Evolutionary conservation across 2,329 filamentous ascomycete genomes (phyloP).

Genomic region (Hymenoscyphus fraxineus): DNA sequence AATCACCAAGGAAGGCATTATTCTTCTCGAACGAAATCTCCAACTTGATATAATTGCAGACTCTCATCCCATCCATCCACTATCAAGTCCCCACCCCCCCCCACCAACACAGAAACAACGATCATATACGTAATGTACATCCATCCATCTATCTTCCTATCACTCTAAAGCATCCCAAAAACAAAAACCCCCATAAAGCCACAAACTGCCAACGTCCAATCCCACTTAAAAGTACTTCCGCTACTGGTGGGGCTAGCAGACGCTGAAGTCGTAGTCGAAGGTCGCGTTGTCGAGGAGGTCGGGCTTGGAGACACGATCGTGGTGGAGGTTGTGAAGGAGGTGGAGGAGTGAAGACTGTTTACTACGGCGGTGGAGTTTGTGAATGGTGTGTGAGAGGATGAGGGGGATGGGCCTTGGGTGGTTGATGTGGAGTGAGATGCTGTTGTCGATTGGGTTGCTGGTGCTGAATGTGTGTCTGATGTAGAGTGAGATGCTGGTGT

Average conservation of each 20-base stretch:
- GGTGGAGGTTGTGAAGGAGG: background rate
- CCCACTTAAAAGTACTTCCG: background rate
- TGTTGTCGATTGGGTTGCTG: too few relatives aligned
- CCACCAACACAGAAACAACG: background rate
- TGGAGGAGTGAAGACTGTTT: background rate
- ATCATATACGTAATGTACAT: too few relatives aligned
- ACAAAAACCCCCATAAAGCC: background rate
- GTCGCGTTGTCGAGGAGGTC: background rate
- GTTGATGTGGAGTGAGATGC: background rate
- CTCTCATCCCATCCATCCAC: too few relatives aligned
- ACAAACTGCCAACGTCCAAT: background rate
- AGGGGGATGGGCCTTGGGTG: background rate
- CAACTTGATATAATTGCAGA: too few relatives aligned
- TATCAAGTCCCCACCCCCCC: too few relatives aligned
- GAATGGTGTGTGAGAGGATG: background rate
- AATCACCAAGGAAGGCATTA: too few relatives aligned
- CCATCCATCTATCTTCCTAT: background rate
- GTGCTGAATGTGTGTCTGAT: too few relatives aligned
- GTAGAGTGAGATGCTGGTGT: background rate
- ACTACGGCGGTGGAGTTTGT: background rate
- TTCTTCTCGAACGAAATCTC: too few relatives aligned
- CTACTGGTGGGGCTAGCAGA: background rate
- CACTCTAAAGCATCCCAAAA: background rate
- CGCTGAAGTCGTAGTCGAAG: background rate
- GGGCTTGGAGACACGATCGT: background rate